Conservation (phyloP, 441 rosid species). For the Rhodomyrtus psidioides region DNA sequence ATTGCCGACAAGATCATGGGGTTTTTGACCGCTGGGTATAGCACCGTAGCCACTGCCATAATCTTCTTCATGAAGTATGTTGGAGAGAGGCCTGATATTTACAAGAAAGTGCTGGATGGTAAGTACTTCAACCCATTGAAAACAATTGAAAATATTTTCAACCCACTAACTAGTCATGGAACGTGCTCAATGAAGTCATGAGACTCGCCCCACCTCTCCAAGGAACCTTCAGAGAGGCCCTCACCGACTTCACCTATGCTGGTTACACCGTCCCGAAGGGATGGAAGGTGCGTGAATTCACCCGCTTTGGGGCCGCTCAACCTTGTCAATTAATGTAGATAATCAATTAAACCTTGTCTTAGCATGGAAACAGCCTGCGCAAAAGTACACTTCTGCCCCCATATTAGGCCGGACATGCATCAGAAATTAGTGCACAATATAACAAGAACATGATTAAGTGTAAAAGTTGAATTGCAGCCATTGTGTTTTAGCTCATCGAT, state of each 20-base stretch:
- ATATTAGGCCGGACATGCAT: too few species aligned
- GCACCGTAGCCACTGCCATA: conserved; percentile 21
- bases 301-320: background rate
- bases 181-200: conserved; percentile 14
- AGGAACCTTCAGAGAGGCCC: conserved; percentile 17
- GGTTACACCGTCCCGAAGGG: conserved; percentile 19
- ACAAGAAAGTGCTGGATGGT: conserved; percentile 10
- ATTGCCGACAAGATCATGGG: conserved; percentile 20
- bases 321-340: background rate
- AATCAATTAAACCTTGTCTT: too few species aligned
- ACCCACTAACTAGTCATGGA: conserved; percentile 22
- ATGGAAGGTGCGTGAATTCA: conserved; percentile 9
- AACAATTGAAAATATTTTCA: too few species aligned
- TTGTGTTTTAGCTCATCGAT: too few species aligned
- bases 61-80: conserved; percentile 16
- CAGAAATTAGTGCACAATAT: too few species aligned
- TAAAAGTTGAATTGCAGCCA: too few species aligned
- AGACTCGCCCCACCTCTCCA: conserved; percentile 16
- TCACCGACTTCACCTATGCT: conserved; percentile 11
- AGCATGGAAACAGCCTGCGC: too few species aligned
- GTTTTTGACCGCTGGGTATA: conserved; percentile 15
- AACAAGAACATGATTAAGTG: too few species aligned
- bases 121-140: background rate
- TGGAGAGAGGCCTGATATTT: conserved; percentile 10
- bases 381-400: too few species aligned